A percentile compares a stretch with the other conserved stretches of the same genome.
Conservation (phyloP, 306 rosid genomes). For the Coriaria nepalensis region DNA sequence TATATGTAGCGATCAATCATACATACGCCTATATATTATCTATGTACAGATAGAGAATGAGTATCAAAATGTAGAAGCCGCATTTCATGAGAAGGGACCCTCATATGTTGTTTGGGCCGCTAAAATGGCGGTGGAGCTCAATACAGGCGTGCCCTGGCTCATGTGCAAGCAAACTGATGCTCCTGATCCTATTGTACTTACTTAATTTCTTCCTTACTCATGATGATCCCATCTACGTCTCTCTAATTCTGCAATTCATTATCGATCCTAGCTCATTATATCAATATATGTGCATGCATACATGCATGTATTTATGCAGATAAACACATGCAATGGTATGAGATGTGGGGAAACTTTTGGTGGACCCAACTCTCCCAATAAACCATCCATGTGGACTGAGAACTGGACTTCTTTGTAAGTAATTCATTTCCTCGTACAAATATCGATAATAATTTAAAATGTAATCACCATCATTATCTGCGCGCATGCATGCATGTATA, state of each 20-base stretch:
- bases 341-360: conserved; percentile 54
- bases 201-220: not conserved
- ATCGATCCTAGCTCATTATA: not conserved
- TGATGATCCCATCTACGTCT: too few species aligned
- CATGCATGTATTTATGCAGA: conserved; percentile 15
- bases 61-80: conserved; percentile 40
- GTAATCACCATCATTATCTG: not conserved
- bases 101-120: conserved; percentile 58
- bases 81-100: conserved; percentile 28
- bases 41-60: conserved; percentile 55
- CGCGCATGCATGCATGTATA: not conserved
- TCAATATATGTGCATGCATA: not conserved
- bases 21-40: not conserved
- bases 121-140: conserved; percentile 53
- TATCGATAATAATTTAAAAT: not conserved
- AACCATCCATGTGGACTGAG: conserved; percentile 67
- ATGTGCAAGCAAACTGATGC: conserved; percentile 87
- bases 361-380: conserved; percentile 66
- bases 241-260: not conserved
- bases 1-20: not conserved
- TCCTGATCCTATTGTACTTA: conserved; percentile 62
- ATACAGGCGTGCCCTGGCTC: conserved; percentile 59
- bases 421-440: not conserved
- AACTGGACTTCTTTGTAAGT: conserved; percentile 75
- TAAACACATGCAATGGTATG: conserved; percentile 76